Base-by-base conservation (phyloP, 257 asterid species). In the Salvia miltiorrhiza region DNA sequence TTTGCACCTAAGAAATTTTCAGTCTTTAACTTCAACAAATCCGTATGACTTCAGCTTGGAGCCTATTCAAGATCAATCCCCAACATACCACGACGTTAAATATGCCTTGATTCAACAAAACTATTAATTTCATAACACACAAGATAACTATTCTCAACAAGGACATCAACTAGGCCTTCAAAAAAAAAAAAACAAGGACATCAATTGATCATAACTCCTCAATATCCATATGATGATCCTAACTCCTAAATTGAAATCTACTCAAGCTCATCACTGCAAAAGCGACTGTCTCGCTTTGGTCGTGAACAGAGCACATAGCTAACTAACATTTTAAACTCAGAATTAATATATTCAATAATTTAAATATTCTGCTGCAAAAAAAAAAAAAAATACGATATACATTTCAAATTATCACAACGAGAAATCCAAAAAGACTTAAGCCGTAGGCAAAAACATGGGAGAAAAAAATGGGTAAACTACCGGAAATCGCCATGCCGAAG, bases 401-500 rank as follows among this genome's bases (percentile, higher is more conserved):
- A 47, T 9, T 30, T 14, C 43, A 20, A 17, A 45, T 8, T 41
- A 35, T 26, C 48, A 64, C 37, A 69, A 17, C 1, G 4, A 37
- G 10, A 52, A 8, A 63, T 37, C 63, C 57, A 69, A 49, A 39
- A 11, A 61, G 52, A 37, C 28, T 12, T 19, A 63, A 73, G 48
- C 33, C 24, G 45, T 8, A 49, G 48, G 65, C 48, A 41, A 63
- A 50, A 21, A 54, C 70, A 43, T 73, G 9, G 24, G 13, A 52
- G 69, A 61, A 3, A 3, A 26, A 33, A 76, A 63, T 5, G 60
- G 39, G 40, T 5, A 14, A 61, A 55, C 32, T 59, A 82, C 96
- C 89, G 54, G 95, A 79, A 66, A 87, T 70, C 32, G 92, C 95
- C 84, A 89, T 43, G 58, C 92, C 96, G 66, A 89, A 89, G 55